These are phyloP conservation scores for Nitzschia inconspicua DNA, from an alignment of 108 stramenopile species.

Conservation along the genomic window DNA sequence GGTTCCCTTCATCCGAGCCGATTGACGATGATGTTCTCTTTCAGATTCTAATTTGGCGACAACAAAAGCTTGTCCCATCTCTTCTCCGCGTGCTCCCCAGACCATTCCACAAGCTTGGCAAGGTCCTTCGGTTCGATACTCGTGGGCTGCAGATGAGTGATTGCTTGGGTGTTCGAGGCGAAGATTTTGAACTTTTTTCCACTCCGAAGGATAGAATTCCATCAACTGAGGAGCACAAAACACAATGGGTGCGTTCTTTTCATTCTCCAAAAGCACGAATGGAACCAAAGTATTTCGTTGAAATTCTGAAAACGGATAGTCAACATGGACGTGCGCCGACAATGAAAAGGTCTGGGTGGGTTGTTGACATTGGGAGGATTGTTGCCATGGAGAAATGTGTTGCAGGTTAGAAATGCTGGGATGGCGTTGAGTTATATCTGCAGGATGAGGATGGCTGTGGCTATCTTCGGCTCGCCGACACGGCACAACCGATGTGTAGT, in stretches of 20 bases:
- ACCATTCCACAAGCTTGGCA: constrained; percentile 36
- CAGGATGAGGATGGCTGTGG: neutral
- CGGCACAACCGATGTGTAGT: constrained; percentile 40
- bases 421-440: too few species aligned
- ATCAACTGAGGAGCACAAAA: constrained; percentile 44
- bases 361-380: constrained; percentile 19
- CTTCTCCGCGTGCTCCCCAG: constrained; percentile 60
- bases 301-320: constrained; percentile 48
- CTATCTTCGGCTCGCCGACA: constrained; percentile 6
- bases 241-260: constrained; percentile 8
- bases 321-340: constrained; percentile 55
- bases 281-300: constrained; percentile 37
- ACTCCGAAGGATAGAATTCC: constrained; percentile 22
- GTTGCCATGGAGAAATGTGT: constrained; percentile 20
- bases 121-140: constrained; percentile 43
- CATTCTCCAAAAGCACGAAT: constrained; percentile 17
- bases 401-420: neutral
- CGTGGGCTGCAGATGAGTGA: constrained; percentile 21
- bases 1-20: constrained; percentile 9
- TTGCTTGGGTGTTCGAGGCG: constrained; percentile 30
- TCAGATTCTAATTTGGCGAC: constrained; percentile 39
- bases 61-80: constrained; percentile 50
- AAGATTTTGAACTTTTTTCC: constrained; percentile 28
- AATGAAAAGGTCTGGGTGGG: constrained; percentile 49
- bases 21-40: constrained; percentile 1